phyloP scores from a whole-genome alignment of 1,139 yeast species.

The Candida labiduridarum region DNA sequence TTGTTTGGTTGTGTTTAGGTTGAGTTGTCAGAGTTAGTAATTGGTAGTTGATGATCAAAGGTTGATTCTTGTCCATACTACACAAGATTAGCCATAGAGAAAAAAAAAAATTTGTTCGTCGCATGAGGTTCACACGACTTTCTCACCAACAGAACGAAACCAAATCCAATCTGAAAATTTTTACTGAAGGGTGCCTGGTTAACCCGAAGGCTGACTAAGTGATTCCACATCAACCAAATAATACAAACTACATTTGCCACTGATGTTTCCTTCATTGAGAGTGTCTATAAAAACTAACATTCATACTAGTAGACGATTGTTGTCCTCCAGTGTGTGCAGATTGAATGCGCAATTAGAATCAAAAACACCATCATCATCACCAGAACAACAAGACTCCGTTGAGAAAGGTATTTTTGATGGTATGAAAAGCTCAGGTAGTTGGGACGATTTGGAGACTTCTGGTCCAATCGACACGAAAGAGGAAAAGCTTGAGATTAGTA shows the following conservation, averaged over 20 bases:
- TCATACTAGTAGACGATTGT: background rate
- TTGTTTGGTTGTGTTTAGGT: too few relatives aligned
- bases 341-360: background rate
- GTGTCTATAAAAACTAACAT: background rate
- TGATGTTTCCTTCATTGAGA: conserved; percentile 6
- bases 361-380: background rate
- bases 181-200: background rate
- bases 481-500: conserved; percentile 16
- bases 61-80: too few relatives aligned
- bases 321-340: background rate
- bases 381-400: background rate
- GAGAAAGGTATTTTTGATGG: background rate
- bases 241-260: background rate
- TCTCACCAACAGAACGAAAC: background rate
- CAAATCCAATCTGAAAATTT: background rate
- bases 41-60: too few relatives aligned
- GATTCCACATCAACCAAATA: background rate
- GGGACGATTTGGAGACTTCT: conserved; percentile 40
- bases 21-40: too few relatives aligned
- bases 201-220: background rate
- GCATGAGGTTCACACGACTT: too few relatives aligned
- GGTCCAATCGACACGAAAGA: conserved; percentile 7
- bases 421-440: conserved; percentile 33
- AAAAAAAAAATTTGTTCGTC: background rate
- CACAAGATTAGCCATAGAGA: too few relatives aligned